Base-by-base conservation (phyloP, 495 filamentous ascomycete species). In the Penicillium ucsense region DNA sequence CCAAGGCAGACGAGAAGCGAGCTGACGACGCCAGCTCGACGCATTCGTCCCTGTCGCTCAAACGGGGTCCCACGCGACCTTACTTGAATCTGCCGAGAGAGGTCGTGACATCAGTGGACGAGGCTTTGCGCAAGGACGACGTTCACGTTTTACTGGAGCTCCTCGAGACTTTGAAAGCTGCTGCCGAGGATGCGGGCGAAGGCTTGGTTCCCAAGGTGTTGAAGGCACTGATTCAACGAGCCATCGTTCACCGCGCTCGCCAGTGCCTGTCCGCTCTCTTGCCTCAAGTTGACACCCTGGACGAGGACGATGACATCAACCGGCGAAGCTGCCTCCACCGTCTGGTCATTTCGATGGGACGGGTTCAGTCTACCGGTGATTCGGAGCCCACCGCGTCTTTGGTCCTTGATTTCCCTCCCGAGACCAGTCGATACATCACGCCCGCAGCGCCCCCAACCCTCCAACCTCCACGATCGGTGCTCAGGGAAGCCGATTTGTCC, bases 261-360 rank as follows among this genome's bases (percentile, higher is more conserved):
- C 56, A 63, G 10, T 90, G 80, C 52, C 83, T 95, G 48, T 66
- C 74, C n/a, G 71, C 73, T 36, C 75, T 96, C 1, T 63, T 98
- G 5, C 68, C 68, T 4, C 69, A 79, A 11, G 76, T 90, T 32
- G 75, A 78, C 5, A 78, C 76, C 3, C 72, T 97, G 3, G 81
- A 94, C 41, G 89, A 95, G 55, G 80, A 86, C 3, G 84, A 91
- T 56, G 92, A 96, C 64, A 86, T 97, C 52, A 94, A 96, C 63
- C 82, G 83, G 54, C 86, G 91, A 7, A 98, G 95, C 57, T 90
- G 88, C 56, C 79, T 98, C 27, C 92, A 98, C 60, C 81, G 92
- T 10, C 72, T 96, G 6, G 83, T 97, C 38, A 94, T 96, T 50
- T 80, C 85, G 7, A 90, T 95, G 55, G 91, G 89, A 34, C 79